Percentiles rank a stretch among this genome's conserved stretches.
Conservation (phyloP, 2,329 filamentous ascomycete species). For the Fusarium abutilonis region DNA sequence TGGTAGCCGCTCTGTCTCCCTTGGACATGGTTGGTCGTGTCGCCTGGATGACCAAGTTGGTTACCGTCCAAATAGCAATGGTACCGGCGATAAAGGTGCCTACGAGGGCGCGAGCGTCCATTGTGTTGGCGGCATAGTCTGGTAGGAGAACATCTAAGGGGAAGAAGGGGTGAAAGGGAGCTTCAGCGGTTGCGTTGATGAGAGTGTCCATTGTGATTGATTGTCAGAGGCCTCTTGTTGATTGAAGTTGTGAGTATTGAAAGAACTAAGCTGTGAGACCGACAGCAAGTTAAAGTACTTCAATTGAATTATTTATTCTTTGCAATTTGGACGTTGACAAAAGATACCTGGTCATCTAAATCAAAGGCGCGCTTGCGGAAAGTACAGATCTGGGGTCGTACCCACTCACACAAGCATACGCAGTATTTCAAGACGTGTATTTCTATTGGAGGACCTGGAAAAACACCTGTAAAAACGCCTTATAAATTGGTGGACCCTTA, state of each 20-base stretch:
- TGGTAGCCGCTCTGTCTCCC: slow-evolving; percentile 66
- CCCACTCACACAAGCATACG: slow-evolving; percentile 12
- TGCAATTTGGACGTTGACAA: slow-evolving; percentile 3
- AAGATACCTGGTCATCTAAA: not conserved
- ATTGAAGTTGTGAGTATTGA: not conserved
- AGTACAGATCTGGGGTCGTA: slow-evolving; percentile 37
- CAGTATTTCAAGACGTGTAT: not conserved
- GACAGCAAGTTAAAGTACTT: not conserved
- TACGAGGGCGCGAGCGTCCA: slow-evolving; percentile 67
- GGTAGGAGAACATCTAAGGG: slow-evolving; percentile 70
- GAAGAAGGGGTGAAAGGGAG: slow-evolving; percentile 72
- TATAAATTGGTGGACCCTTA: slow-evolving; percentile 9
- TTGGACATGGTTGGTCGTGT: slow-evolving; percentile 62
- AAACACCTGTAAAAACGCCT: not conserved
- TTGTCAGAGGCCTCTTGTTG: not conserved
- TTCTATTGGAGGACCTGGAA: slow-evolving; percentile 12
- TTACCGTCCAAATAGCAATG: slow-evolving; percentile 64
- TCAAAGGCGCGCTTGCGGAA: slow-evolving; percentile 26
- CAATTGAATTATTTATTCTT: not conserved
- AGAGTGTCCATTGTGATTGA: slow-evolving; percentile 30
- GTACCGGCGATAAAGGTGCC: slow-evolving; percentile 67
- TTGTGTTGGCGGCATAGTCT: slow-evolving; percentile 73
- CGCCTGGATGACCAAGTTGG: slow-evolving; percentile 63
- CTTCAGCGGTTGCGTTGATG: slow-evolving; percentile 13
- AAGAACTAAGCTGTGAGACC: not conserved